Evolutionary conservation across 257 asterid species (phyloP), one percentile per base, ranked within the genome.

Genomic region (Solanum pimpinellifolium): DNA sequence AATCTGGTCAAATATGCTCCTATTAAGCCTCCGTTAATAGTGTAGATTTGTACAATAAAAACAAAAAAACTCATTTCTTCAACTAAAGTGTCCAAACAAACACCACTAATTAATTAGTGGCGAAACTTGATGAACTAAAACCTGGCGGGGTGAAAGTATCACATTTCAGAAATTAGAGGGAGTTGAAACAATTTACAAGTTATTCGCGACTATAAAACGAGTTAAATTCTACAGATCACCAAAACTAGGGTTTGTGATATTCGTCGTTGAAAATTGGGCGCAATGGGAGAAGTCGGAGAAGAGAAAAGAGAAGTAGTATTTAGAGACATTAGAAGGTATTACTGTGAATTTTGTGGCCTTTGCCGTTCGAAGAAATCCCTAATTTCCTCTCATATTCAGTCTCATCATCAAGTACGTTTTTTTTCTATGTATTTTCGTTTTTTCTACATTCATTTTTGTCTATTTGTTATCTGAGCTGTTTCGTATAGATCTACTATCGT

Each of bases 331-430:
- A 90, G 99, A 72, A 89, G 96, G 47, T 97, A 95, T 75, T 91
- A 89, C 83, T 97, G 99, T 81, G 93, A 97, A 44, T 97, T 77
- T 89, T 97, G 99, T 91, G 99, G 99, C 13, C 75, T 96, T 42
- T 93, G 94, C 92, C 96, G 99, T 39, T 97, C 99, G 41, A 97
- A 97, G 92, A 97, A 95, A 88, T 49, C 95, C 16, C 91, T 97
- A 3, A 92, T 97, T 74, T 86, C 97, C 60, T 88, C 96, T 35
- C 99, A 97, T 88, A 86, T 97, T 65, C 91, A 85, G 5, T 69
- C 93, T 21, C 85, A 89, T 59, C 99, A 97, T 59, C 88, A 92
- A 95, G 99, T 95, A 23, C n/a, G 47, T 77, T n/a, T 33, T n/a
- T 80, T 56, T 20, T 56, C 65, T 56, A 7, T 20, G 11, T 56